phyloP scores from a whole-genome alignment of 495 filamentous ascomycete species.

The Xylaria cubensis region DNA sequence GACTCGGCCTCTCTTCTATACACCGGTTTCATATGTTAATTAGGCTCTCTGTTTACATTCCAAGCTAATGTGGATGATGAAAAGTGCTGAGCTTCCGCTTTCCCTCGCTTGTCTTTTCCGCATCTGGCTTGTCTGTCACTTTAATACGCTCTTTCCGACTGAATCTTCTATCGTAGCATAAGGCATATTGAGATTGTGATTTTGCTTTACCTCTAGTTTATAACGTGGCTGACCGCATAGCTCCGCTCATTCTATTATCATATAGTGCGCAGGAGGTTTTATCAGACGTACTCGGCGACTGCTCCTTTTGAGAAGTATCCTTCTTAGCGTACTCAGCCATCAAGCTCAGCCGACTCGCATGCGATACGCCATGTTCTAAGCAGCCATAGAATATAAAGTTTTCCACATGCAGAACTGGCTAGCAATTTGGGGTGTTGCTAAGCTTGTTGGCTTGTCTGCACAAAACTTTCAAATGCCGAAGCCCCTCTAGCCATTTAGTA shows the following conservation, averaged over 20 bases:
- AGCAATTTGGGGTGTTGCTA: slow-evolving; percentile 7
- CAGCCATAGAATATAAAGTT: neutral
- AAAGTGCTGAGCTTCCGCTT: slow-evolving; percentile 33
- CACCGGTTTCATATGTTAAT: slow-evolving; percentile 28
- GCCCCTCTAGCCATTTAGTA: slow-evolving; percentile 16
- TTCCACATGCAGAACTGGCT: neutral
- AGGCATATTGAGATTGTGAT: neutral
- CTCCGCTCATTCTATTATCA: neutral
- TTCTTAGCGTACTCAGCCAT: neutral
- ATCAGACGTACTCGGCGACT: neutral
- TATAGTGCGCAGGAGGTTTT: neutral
- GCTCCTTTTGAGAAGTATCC: neutral
- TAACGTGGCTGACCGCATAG: slow-evolving; percentile 25
- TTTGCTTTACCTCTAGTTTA: slow-evolving; percentile 22
- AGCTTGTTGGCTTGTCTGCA: neutral
- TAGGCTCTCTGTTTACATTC: slow-evolving; percentile 34
- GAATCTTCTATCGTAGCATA: slow-evolving; percentile 11
- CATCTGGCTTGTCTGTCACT: slow-evolving; percentile 38
- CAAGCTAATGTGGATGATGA: slow-evolving; percentile 25
- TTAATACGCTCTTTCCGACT: slow-evolving; percentile 28
- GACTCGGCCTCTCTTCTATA: neutral
- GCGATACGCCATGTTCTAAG: neutral
- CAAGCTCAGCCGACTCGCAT: slow-evolving; percentile 7
- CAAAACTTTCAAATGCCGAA: slow-evolving; percentile 29
- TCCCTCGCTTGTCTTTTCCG: slow-evolving; percentile 43